Percentiles rank a stretch among this genome's conserved stretches.
Evolutionary conservation across 2,329 filamentous ascomycete genomes (phyloP).

Genomic region (Pseudogymnoascus sp.): DNA sequence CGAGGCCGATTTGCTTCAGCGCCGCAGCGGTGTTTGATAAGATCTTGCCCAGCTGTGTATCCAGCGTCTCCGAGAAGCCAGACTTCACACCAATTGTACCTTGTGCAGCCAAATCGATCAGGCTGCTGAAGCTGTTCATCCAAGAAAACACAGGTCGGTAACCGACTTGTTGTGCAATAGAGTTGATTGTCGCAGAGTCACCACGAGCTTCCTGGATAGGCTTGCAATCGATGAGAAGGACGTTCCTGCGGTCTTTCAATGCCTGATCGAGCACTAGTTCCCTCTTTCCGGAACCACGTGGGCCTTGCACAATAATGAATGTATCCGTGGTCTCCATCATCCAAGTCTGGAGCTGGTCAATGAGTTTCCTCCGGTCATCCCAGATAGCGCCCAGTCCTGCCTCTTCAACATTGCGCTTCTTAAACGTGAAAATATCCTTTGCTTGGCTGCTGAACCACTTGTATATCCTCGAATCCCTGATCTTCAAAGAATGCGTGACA

Average conservation of each 20-base stretch:
- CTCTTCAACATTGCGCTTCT: constrained; percentile 49
- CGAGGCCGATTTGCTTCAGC: constrained; percentile 67
- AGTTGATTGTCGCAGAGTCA: constrained; percentile 75
- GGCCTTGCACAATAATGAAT: constrained; percentile 89
- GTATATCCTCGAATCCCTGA: constrained; percentile 65
- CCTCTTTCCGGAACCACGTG: constrained; percentile 81
- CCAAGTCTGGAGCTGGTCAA: constrained; percentile 77
- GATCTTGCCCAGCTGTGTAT: constrained; percentile 83
- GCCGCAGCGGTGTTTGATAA: constrained; percentile 75
- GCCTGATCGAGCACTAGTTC: constrained; percentile 83
- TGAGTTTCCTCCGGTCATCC: constrained; percentile 75
- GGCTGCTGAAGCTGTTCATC: constrained; percentile 89
- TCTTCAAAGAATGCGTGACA: constrained; percentile 67
- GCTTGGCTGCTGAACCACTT: constrained; percentile 74
- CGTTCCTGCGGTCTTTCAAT: constrained; percentile 65
- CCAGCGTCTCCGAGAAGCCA: constrained; percentile 86
- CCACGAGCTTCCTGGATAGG: constrained; percentile 84
- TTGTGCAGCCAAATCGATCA: constrained; percentile 86
- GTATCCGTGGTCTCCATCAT: constrained; percentile 82
- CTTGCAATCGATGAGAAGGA: constrained; percentile 86
- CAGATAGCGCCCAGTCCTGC: constrained; percentile 73
- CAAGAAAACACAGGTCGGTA: constrained; percentile 92
- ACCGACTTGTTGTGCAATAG: constrained; percentile 74
- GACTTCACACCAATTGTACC: constrained; percentile 91
- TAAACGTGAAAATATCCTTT: constrained; percentile 56